These are phyloP conservation scores for Sicyos baderoa DNA, from an alignment of 306 rosid genomes.

Conservation along the genomic window DNA sequence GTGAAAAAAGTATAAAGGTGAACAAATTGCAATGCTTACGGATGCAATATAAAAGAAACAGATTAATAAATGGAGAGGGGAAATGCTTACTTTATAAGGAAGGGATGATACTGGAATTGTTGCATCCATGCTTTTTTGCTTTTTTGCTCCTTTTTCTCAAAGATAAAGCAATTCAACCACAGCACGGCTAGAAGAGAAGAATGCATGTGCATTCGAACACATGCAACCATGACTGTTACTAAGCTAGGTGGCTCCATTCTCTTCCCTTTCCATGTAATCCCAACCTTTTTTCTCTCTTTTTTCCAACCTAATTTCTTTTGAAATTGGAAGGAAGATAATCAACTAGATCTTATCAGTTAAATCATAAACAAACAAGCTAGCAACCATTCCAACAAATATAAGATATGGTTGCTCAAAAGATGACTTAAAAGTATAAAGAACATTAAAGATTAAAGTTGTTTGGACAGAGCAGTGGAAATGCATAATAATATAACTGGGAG, in stretches of 20 bases:
- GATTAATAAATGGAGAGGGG: neutral
- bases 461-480: constrained; percentile 19
- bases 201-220: constrained; percentile 20
- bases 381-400: constrained; percentile 3
- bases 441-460: constrained; percentile 20
- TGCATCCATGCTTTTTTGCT: constrained; percentile 19
- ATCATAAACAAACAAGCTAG: neutral
- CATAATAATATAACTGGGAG: constrained; percentile 13
- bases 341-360: neutral
- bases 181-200: neutral
- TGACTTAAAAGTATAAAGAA: constrained; percentile 1
- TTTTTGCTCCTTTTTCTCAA: constrained; percentile 11
- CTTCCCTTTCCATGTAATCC: constrained; percentile 16
- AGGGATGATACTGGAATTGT: constrained; percentile 13
- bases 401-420: constrained; percentile 1
- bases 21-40: constrained; percentile 27
- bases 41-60: neutral
- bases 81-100: constrained; percentile 11
- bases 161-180: constrained; percentile 14
- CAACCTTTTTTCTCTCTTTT: neutral
- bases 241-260: constrained; percentile 7
- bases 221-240: constrained; percentile 17
- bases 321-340: neutral
- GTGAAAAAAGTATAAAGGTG: constrained; percentile 23
- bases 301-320: constrained; percentile 3